A percentile compares a stretch with the other conserved stretches of the same genome.
Conservation (phyloP, 345 rosid species). For the Theobroma cacao region DNA sequence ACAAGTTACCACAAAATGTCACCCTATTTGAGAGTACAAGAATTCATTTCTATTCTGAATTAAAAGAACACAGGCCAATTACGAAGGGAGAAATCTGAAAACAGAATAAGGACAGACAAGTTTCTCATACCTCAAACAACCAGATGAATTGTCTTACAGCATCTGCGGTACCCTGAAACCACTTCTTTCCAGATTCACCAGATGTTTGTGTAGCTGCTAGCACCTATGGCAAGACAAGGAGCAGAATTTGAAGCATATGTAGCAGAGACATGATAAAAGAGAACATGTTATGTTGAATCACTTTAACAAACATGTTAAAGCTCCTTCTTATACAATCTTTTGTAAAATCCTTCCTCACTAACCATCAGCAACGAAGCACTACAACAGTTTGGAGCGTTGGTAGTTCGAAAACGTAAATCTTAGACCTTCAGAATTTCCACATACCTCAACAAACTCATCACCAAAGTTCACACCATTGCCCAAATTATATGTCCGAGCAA, state of each 20-base stretch:
- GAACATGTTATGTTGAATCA: background rate
- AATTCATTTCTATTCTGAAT: background rate
- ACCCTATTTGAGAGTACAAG: background rate
- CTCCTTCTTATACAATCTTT: background rate
- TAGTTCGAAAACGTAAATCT: background rate
- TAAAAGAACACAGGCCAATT: background rate
- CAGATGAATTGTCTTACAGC: conserved; percentile 83
- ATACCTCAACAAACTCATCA: conserved; percentile 82
- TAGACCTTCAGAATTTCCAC: background rate
- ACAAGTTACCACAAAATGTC: background rate
- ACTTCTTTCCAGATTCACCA: conserved; percentile 76
- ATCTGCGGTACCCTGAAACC: conserved; percentile 98
- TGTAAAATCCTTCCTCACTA: background rate
- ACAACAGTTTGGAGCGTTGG: background rate
- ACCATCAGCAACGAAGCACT: background rate
- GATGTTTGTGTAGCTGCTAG: conserved; percentile 89
- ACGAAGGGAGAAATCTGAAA: background rate
- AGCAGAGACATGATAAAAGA: background rate
- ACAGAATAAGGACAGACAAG: background rate
- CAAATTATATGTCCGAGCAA: conserved; percentile 59
- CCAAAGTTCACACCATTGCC: conserved; percentile 74
- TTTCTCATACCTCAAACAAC: conserved; percentile 68
- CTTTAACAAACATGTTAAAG: background rate
- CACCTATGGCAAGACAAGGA: conserved; percentile 37
- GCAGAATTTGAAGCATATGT: conserved; percentile 16